Conservation (phyloP, 208 protist species). For the Leishmania gerbilli region DNA sequence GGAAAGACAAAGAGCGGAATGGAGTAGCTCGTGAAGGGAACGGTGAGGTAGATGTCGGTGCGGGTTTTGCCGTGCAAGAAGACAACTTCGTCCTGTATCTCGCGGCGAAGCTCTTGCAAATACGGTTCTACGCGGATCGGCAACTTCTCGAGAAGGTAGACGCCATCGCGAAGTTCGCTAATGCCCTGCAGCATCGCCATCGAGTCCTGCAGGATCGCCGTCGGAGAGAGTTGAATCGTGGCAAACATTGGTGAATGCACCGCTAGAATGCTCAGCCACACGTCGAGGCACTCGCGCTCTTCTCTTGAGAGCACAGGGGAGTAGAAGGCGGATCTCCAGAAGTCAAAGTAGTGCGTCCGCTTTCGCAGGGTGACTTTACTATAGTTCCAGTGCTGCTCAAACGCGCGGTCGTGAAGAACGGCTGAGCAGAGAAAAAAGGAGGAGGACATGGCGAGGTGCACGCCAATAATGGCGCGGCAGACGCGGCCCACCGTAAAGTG, state of each 20-base stretch:
- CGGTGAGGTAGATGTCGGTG: slow-evolving; percentile 34
- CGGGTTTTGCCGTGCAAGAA: slow-evolving; percentile 64
- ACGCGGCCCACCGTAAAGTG: slow-evolving; percentile 17
- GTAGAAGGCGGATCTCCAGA: slow-evolving; percentile 53
- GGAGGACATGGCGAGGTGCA: slow-evolving; percentile 31
- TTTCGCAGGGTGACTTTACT: slow-evolving; percentile 47
- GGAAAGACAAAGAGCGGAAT: slow-evolving; percentile 34
- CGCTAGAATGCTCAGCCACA: slow-evolving; percentile 45
- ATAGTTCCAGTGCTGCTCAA: slow-evolving; percentile 65
- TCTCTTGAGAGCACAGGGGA: slow-evolving; percentile 34
- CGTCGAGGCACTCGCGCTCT: slow-evolving; percentile 62
- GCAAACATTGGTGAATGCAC: slow-evolving; percentile 32
- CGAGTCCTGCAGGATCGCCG: slow-evolving; percentile 57
- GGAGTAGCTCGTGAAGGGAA: slow-evolving; percentile 50
- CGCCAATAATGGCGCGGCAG: slow-evolving; percentile 36
- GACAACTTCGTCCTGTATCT: slow-evolving; percentile 45
- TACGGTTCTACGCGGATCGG: slow-evolving; percentile 36
- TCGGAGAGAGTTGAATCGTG: slow-evolving; percentile 36
- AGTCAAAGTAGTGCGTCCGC: slow-evolving; percentile 34
- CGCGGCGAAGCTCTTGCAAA: slow-evolving; percentile 54
- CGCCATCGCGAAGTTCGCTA: slow-evolving; percentile 51
- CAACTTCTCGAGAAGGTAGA: slow-evolving; percentile 43
- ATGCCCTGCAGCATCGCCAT: slow-evolving; percentile 53
- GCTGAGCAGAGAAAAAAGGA: slow-evolving; percentile 42
- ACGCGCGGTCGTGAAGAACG: slow-evolving; percentile 41